Percentiles rank a stretch among this genome's conserved stretches.
Evolutionary conservation across 305 asterid species (phyloP).

Genomic region (Fraxinus albicans): DNA sequence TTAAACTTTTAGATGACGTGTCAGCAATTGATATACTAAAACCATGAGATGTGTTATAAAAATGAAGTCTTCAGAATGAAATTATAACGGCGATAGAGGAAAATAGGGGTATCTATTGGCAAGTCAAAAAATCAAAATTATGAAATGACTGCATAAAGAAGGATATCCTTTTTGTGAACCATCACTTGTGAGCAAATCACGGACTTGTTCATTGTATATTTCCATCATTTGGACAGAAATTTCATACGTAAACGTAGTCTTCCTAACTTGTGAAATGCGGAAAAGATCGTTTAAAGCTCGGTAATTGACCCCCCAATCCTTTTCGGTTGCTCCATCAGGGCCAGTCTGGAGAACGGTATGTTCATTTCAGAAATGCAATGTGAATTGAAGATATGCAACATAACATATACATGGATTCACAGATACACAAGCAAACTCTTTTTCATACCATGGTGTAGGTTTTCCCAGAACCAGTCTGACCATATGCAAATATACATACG

Average conservation of each 20-base stretch:
- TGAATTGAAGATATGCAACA: neutral
- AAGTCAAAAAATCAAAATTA: neutral
- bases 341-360: constrained; percentile 49
- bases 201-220: constrained; percentile 81
- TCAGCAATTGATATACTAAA: neutral
- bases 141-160: constrained; percentile 6
- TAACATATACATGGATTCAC: neutral
- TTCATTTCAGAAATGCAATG: constrained; percentile 22
- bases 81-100: neutral
- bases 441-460: constrained; percentile 83
- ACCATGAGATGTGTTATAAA: neutral
- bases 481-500: constrained; percentile 92
- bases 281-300: constrained; percentile 76
- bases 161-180: constrained; percentile 67
- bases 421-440: neutral
- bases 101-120: neutral
- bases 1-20: neutral
- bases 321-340: constrained; percentile 70
- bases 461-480: constrained; percentile 97
- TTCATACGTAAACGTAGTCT: constrained; percentile 47
- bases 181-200: constrained; percentile 65
- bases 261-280: constrained; percentile 55
- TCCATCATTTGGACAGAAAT: constrained; percentile 80
- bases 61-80: neutral
- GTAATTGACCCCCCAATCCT: constrained; percentile 81